A percentile compares a stretch with the other conserved stretches of the same genome.
These are phyloP conservation scores for Achaetomium macrosporum DNA, from an alignment of 2,329 filamentous ascomycete genomes.

Conservation along the genomic window DNA sequence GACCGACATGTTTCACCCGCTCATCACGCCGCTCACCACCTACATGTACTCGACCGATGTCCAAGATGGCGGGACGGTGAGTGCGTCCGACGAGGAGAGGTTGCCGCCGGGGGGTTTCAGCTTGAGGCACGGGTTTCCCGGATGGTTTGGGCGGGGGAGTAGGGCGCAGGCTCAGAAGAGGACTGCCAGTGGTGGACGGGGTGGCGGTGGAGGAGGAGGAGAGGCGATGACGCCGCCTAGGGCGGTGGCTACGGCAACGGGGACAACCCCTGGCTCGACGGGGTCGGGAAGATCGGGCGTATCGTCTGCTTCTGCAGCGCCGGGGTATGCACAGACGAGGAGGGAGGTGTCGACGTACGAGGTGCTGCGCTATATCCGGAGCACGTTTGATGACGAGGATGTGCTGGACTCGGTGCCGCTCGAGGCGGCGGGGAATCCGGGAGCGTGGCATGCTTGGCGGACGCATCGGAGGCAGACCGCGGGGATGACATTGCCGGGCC, in stretches of 20 bases:
- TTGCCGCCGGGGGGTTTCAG: conserved; percentile 87
- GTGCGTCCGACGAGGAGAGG: conserved; percentile 74
- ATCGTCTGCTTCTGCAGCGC: conserved; percentile 24
- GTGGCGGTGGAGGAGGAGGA: background rate
- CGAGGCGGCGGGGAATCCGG: conserved; percentile 78
- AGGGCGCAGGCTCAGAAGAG: conserved; percentile 36
- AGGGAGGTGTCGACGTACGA: conserved; percentile 51
- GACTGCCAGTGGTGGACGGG: background rate
- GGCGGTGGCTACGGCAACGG: conserved; percentile 13
- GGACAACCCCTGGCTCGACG: conserved; percentile 6
- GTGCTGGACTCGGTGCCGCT: conserved; percentile 75
- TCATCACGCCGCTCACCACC: conserved; percentile 88
- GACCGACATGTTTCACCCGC: conserved; percentile 90
- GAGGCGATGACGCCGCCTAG: conserved; percentile 6
- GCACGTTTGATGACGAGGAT: conserved; percentile 70
- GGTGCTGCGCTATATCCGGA: conserved; percentile 74
- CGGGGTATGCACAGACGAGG: conserved; percentile 37
- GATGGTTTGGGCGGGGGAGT: conserved; percentile 69
- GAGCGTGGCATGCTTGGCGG: conserved; percentile 92
- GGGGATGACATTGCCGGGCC: conserved; percentile 21
- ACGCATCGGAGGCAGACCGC: conserved; percentile 52
- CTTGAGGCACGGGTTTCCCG: conserved; percentile 81
- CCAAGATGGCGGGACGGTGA: conserved; percentile 69
- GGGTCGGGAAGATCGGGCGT: conserved; percentile 4
- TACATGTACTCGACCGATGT: conserved; percentile 85